Evolutionary conservation across 202 grass and related monocot species (phyloP).

Genomic region (Eragrostis tef): DNA sequence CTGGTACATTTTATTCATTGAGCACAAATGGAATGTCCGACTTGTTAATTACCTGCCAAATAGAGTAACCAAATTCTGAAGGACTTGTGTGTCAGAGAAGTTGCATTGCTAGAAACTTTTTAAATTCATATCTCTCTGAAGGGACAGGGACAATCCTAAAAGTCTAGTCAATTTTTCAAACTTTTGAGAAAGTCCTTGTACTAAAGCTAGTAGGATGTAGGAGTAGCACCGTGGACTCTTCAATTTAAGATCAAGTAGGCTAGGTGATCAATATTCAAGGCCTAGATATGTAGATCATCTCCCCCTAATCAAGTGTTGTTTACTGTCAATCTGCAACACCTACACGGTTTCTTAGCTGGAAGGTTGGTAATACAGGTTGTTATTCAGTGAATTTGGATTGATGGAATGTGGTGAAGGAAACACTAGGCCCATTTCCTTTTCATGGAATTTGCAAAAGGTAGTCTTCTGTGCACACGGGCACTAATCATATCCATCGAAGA

Average conservation of each 20-base stretch:
- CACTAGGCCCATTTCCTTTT: slow-evolving; percentile 1
- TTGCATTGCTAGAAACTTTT: not conserved
- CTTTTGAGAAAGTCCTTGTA: slow-evolving; percentile 35
- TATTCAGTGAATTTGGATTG: slow-evolving; percentile 43
- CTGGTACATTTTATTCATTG: slow-evolving; percentile 10
- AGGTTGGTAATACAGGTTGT: slow-evolving; percentile 47
- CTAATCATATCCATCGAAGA: slow-evolving; percentile 21
- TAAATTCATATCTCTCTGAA: not conserved
- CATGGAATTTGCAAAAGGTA: slow-evolving; percentile 29
- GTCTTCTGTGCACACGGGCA: slow-evolving; percentile 37
- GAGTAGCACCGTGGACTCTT: not conserved
- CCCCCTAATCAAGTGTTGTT: not conserved
- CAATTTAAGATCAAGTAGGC: not conserved
- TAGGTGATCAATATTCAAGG: slow-evolving; percentile 22
- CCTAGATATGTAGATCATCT: slow-evolving; percentile 20
- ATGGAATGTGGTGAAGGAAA: slow-evolving; percentile 31
- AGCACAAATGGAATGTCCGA: not conserved
- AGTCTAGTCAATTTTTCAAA: not conserved
- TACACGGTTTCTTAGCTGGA: slow-evolving; percentile 39
- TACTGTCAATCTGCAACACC: slow-evolving; percentile 27
- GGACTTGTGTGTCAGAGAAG: not conserved
- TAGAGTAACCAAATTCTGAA: not conserved
- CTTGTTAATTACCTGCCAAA: not conserved
- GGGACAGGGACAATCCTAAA: not conserved
- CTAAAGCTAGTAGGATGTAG: not conserved